Conservation (phyloP, 164 flowering plant species). For the Umbilicus rupestris region DNA sequence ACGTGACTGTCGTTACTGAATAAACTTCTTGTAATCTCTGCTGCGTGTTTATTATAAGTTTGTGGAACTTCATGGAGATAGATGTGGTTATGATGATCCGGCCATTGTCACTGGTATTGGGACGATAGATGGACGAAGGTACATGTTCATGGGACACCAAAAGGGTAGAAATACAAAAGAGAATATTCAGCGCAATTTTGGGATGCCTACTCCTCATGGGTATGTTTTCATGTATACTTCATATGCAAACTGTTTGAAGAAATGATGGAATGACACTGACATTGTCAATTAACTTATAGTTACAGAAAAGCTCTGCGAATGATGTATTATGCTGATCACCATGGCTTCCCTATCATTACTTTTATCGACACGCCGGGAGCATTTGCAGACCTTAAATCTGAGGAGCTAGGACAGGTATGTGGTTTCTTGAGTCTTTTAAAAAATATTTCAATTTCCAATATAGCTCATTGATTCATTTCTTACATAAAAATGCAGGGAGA, state of each 20-base stretch:
- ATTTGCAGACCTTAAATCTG: conserved; percentile 87
- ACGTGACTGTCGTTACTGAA: background rate
- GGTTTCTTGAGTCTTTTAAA: conserved; percentile 2
- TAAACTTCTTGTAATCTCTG: background rate
- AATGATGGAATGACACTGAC: background rate
- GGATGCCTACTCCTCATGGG: conserved; percentile 99
- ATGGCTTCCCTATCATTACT: conserved; percentile 78
- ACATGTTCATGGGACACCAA: conserved; percentile 95
- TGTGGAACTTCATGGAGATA: conserved; percentile 97
- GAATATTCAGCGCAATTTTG: conserved; percentile 85
- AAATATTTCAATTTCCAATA: background rate
- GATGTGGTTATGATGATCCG: conserved; percentile 95
- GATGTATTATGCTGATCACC: conserved; percentile 96
- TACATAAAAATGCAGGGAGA: conserved; percentile 74
- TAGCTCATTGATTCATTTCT: conserved; percentile 11
- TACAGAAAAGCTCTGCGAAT: conserved; percentile 90
- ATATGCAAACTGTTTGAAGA: background rate
- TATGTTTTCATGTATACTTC: conserved; percentile 22
- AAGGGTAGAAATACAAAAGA: conserved; percentile 95
- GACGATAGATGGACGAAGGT: conserved; percentile 63
- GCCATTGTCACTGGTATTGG: conserved; percentile 92
- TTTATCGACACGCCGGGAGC: conserved; percentile 97
- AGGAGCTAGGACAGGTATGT: conserved; percentile 83
- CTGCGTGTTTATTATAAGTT: conserved; percentile 34
- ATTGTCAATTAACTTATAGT: conserved; percentile 29